phyloP scores from a whole-genome alignment of 495 filamentous ascomycete species.

The Stereocaulon alpinum region DNA sequence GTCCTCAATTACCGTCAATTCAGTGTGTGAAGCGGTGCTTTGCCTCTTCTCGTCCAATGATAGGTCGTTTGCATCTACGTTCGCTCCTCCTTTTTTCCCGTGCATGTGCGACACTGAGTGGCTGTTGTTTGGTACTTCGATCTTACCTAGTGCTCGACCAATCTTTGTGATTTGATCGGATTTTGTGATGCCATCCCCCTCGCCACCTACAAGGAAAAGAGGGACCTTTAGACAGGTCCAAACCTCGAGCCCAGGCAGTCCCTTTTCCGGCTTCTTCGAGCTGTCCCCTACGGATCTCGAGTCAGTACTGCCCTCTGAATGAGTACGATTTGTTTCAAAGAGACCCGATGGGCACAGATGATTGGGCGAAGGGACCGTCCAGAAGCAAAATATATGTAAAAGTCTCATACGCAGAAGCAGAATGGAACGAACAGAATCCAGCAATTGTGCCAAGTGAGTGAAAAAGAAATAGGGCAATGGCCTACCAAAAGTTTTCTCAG shows the following conservation, averaged over 20 bases:
- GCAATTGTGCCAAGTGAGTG: too few species aligned
- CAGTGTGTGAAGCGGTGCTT: constrained; percentile 6
- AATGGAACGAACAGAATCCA: too few species aligned
- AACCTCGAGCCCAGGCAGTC: constrained; percentile 55
- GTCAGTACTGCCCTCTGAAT: too few species aligned
- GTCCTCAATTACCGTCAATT: constrained; percentile 11
- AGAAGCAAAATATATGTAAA: too few species aligned
- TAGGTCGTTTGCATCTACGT: background rate
- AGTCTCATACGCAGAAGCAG: too few species aligned
- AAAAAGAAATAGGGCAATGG: too few species aligned
- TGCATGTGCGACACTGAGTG: background rate
- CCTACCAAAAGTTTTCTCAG: too few species aligned
- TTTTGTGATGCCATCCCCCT: constrained; percentile 63
- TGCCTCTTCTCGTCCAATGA: constrained; percentile 5
- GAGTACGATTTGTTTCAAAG: too few species aligned
- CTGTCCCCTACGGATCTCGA: constrained; percentile 25
- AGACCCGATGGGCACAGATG: too few species aligned
- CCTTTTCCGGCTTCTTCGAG: constrained; percentile 40
- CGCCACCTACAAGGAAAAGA: constrained; percentile 68
- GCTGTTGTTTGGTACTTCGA: background rate
- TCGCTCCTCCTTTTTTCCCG: background rate
- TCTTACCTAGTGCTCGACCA: constrained; percentile 41
- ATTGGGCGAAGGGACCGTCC: too few species aligned
- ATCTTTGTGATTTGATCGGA: constrained; percentile 63
- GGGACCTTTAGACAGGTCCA: constrained; percentile 68